A percentile compares a stretch with the other conserved stretches of the same genome.
phyloP scores from a whole-genome alignment of 352 stramenopile genomes.

The Phytophthora citrophthora region DNA sequence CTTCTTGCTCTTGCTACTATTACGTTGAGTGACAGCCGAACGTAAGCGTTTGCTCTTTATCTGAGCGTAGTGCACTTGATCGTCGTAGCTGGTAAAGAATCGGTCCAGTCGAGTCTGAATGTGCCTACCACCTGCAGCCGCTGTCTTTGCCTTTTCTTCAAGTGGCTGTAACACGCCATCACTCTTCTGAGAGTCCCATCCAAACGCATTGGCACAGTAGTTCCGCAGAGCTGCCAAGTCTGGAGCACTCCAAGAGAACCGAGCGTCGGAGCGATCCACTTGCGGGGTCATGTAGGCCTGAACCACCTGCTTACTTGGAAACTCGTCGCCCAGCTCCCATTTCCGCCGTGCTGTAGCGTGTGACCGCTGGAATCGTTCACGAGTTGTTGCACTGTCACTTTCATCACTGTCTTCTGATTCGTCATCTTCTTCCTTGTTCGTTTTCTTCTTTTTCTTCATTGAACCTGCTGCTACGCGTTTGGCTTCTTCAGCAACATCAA shows the following conservation, averaged over 20 bases:
- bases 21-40: conserved; percentile 68
- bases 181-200: conserved; percentile 93
- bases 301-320: conserved; percentile 93
- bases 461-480: conserved; percentile 32
- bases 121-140: conserved; percentile 32
- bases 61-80: conserved; percentile 95
- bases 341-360: conserved; percentile 90
- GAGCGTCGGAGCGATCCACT: conserved; percentile 76
- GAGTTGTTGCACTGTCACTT: conserved; percentile 47
- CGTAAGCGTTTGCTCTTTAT: conserved; percentile 90
- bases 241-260: conserved; percentile 94
- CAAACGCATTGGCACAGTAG: conserved; percentile 92
- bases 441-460: conserved; percentile 63
- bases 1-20: conserved; percentile 25
- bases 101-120: conserved; percentile 94
- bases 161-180: conserved; percentile 92
- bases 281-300: conserved; percentile 95
- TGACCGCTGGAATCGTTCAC: conserved; percentile 91
- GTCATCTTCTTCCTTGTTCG: conserved; percentile 31
- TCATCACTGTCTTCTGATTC: conserved; percentile 40
- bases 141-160: conserved; percentile 55
- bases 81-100: conserved; percentile 96
- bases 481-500: conserved; percentile 66
- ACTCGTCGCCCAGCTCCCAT: conserved; percentile 94
- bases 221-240: conserved; percentile 86